Evolutionary conservation across 768 basidiomycete species (phyloP).

Genomic region (Amanita rubescens): DNA sequence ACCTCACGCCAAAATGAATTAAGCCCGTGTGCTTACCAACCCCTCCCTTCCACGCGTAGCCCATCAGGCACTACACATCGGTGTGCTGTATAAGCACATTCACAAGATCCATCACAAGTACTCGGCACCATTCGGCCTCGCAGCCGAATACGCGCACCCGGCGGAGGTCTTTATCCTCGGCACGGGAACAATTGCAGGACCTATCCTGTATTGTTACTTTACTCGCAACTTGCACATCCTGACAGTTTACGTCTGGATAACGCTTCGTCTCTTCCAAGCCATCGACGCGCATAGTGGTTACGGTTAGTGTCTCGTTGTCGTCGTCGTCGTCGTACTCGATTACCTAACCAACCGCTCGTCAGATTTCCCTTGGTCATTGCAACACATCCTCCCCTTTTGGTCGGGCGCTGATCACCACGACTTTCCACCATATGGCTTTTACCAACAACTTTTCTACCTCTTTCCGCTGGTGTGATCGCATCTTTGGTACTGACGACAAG

Average conservation of each 20-base stretch:
- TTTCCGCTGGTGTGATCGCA: slow-evolving; percentile 89
- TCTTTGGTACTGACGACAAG: slow-evolving; percentile 87
- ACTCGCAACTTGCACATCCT: slow-evolving; percentile 78
- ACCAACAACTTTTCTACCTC: slow-evolving; percentile 90
- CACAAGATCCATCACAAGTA: slow-evolving; percentile 99
- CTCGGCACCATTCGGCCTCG: slow-evolving; percentile 93
- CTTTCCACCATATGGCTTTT: slow-evolving; percentile 97
- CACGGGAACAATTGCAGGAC: slow-evolving; percentile 83
- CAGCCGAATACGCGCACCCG: slow-evolving; percentile 97
- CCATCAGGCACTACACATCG: slow-evolving; percentile 84
- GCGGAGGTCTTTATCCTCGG: slow-evolving; percentile 94
- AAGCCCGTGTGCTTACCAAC: neutral
- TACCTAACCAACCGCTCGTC: neutral
- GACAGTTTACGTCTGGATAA: slow-evolving; percentile 92
- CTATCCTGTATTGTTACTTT: slow-evolving; percentile 78
- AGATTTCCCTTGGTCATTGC: slow-evolving; percentile 98
- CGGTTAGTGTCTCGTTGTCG: slow-evolving; percentile 39
- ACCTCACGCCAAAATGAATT: neutral
- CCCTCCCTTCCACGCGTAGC: slow-evolving; percentile 44
- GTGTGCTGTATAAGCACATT: slow-evolving; percentile 81
- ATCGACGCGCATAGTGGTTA: slow-evolving; percentile 97
- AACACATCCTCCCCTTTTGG: slow-evolving; percentile 93
- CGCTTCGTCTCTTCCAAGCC: slow-evolving; percentile 91
- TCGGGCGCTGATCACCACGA: slow-evolving; percentile 97
- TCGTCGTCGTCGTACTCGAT: neutral